phyloP scores from a whole-genome alignment of 768 basidiomycete species.

The Clitopilus hobsonii region DNA sequence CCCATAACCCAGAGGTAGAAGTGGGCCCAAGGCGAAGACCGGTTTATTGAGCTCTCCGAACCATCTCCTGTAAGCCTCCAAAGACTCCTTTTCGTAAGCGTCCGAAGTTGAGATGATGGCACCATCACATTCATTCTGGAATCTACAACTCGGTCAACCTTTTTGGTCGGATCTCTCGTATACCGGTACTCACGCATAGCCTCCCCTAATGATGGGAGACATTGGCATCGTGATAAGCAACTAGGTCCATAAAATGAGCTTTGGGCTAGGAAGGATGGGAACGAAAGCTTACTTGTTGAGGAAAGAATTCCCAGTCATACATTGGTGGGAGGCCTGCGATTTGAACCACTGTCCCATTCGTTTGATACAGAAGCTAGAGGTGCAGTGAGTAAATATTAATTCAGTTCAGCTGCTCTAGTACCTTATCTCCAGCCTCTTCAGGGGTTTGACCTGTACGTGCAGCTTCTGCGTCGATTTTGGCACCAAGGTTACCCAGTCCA shows the following conservation, averaged over 20 bases:
- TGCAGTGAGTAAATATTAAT: neutral
- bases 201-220: neutral
- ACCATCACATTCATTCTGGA: neutral
- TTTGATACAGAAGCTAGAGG: constrained; percentile 11
- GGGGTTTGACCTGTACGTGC: constrained; percentile 4
- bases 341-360: constrained; percentile 12
- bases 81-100: neutral
- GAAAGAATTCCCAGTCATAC: neutral
- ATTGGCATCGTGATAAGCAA: neutral
- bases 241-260: constrained; percentile 12
- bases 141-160: no score
- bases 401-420: neutral
- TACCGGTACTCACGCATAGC: neutral
- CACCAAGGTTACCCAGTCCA: constrained; percentile 12
- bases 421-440: constrained; percentile 10
- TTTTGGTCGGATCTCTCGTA: no score
- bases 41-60: neutral
- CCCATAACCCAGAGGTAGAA: neutral
- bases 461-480: constrained; percentile 10
- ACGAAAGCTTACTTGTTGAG: neutral
- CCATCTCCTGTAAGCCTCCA: neutral
- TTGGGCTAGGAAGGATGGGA: constrained; percentile 18
- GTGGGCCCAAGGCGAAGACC: neutral
- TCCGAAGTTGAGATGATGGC: neutral
- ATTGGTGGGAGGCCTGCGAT: constrained; percentile 15